phyloP scores from a whole-genome alignment of 1,284 basidiomycete species.

The Trichosporon inkin region DNA sequence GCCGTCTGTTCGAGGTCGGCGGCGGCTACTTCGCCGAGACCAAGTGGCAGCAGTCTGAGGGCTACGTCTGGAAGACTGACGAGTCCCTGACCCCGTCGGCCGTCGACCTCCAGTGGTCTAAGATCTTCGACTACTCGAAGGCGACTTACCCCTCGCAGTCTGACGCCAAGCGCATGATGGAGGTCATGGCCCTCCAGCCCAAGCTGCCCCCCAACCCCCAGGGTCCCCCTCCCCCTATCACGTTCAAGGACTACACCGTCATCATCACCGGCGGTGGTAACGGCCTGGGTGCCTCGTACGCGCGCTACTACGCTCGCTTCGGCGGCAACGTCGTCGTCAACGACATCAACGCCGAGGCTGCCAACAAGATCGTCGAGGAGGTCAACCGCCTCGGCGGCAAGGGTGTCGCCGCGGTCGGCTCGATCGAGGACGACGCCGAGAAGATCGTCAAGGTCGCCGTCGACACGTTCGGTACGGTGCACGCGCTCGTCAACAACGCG shows the following conservation, averaged over 20 bases:
- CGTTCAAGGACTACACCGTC: slow-evolving; percentile 85
- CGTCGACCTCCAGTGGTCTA: slow-evolving; percentile 75
- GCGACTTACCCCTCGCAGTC: slow-evolving; percentile 67
- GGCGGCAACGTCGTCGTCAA: slow-evolving; percentile 97
- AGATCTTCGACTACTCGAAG: slow-evolving; percentile 54
- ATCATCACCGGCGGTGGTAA: slow-evolving; percentile 92
- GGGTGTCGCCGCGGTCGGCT: slow-evolving; percentile 76
- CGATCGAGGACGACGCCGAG: slow-evolving; percentile 84
- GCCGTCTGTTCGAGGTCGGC: slow-evolving; percentile 88
- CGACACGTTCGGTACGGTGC: slow-evolving; percentile 82
- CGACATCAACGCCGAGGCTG: slow-evolving; percentile 83
- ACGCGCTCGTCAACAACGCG: slow-evolving; percentile 89
- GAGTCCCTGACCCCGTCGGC: slow-evolving; percentile 96
- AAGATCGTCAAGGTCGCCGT: slow-evolving; percentile 81
- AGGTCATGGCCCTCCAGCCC: slow-evolving; percentile 14
- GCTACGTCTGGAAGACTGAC: slow-evolving; percentile 74
- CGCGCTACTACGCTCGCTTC: slow-evolving; percentile 80
- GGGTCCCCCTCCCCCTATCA: slow-evolving; percentile 59
- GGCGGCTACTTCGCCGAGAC: slow-evolving; percentile 90
- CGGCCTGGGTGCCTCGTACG: slow-evolving; percentile 87
- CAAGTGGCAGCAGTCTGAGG: slow-evolving; percentile 86
- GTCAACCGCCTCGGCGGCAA: slow-evolving; percentile 83
- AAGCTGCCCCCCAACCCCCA: slow-evolving; percentile 18
- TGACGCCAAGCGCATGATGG: slow-evolving; percentile 63
- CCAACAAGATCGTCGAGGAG: slow-evolving; percentile 79